Evolutionary conservation across 805 yeast genomes (phyloP).

Genomic region (Candida xyloterini): DNA sequence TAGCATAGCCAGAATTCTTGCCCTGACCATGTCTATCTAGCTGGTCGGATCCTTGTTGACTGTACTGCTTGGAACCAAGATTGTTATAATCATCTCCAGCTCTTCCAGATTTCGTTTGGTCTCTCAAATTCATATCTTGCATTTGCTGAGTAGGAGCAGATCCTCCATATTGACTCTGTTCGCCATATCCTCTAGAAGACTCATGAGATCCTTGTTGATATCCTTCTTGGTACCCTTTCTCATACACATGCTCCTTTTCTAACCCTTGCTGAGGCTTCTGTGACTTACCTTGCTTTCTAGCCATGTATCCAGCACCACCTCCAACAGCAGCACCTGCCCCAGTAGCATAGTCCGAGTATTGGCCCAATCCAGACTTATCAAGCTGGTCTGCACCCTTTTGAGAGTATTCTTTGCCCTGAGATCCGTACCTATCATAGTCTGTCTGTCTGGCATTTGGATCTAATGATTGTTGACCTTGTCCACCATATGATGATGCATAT

Average conservation of each 20-base stretch:
- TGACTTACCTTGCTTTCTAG: slow-evolving; percentile 1
- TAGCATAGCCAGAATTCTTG: slow-evolving; percentile 9
- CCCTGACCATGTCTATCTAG: slow-evolving; percentile 10
- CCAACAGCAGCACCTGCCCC: slow-evolving; percentile 20
- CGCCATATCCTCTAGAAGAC: background rate
- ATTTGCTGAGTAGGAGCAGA: background rate
- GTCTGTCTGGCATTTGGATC: background rate
- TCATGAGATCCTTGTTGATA: background rate
- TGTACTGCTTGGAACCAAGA: background rate
- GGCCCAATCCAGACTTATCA: slow-evolving; percentile 12
- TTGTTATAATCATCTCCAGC: background rate
- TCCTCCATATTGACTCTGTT: background rate
- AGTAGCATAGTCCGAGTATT: slow-evolving; percentile 10
- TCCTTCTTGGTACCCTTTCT: background rate
- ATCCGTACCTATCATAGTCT: background rate
- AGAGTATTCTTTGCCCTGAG: slow-evolving; percentile 7
- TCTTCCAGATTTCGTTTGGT: slow-evolving; percentile 6
- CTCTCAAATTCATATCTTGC: background rate
- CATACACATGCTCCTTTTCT: background rate
- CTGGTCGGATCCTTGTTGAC: slow-evolving; percentile 9
- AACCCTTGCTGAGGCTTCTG: too few relatives aligned
- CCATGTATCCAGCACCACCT: slow-evolving; percentile 18
- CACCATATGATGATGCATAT: slow-evolving; percentile 3
- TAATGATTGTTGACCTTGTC: background rate
- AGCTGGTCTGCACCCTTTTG: slow-evolving; percentile 4